Base-by-base conservation (phyloP, 2,329 filamentous ascomycete genomes). In the Orbilia javanica region DNA sequence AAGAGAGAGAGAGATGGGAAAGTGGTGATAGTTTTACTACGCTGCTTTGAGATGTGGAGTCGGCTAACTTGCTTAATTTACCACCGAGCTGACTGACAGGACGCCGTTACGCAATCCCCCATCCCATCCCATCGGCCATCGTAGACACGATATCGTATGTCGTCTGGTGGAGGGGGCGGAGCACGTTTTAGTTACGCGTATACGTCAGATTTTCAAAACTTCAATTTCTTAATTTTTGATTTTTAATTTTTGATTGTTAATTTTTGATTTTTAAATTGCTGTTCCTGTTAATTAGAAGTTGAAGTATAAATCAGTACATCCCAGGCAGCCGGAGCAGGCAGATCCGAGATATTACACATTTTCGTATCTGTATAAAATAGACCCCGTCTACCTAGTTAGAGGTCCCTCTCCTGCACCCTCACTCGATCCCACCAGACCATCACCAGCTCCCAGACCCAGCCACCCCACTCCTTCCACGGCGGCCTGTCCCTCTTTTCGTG, bases 351-450 rank as follows among this genome's bases (percentile, higher is more conserved):
- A n/a, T n/a, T n/a, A n/a, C n/a, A 53, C 8, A 50, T 36, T n/a
- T n/a, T n/a, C n/a, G n/a, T n/a, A n/a, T n/a, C n/a, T n/a, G n/a
- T n/a, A n/a, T n/a, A n/a, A n/a, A n/a, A n/a, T n/a, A n/a, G n/a
- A n/a, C n/a, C n/a, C n/a, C 34, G 3, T 36, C 8, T 36, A 39
- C 13, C 31, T 5, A 11, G 36, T 66, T 25, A 77, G 1, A 77
- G 48, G 50, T 77, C 73, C 18, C 52, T 25, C 13, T 70, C 66
- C 27, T 70, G 73, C 0, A 66, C 64, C 48, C 48, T 57, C n/a
- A 77, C 48, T 34, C 73, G 62, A 27, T 77, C 65, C 73, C 73
- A 77, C 73, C 73, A 77, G 29, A 70, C 60, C 57, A 34, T 52
- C 34, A 65, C 66, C 60, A 77, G 25, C 48, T 77, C 73, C 7